These are phyloP conservation scores for Phytophthora uliginosa DNA, from an alignment of 352 stramenopile genomes.

Conservation along the genomic window DNA sequence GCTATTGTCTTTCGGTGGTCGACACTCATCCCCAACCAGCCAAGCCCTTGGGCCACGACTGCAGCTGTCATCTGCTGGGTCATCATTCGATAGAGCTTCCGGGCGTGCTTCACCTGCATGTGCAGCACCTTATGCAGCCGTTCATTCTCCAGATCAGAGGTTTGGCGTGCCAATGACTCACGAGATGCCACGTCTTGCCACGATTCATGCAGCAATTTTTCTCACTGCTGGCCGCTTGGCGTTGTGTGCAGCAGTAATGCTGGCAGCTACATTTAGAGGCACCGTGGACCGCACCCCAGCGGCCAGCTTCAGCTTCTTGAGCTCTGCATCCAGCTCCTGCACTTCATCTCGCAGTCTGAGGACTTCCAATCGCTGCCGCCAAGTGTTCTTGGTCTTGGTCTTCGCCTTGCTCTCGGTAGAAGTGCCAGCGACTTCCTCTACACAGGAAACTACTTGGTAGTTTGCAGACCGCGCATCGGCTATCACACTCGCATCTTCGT, in stretches of 20 bases:
- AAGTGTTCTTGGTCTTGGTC: conserved; percentile 32
- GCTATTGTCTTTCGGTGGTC: conserved; percentile 24
- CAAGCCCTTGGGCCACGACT: conserved; percentile 12
- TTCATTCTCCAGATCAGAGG: conserved; percentile 18
- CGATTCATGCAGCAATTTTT: conserved; percentile 15
- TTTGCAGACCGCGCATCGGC: neutral
- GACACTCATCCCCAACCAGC: conserved; percentile 5
- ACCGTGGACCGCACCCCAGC: conserved; percentile 26
- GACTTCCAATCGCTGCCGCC: conserved; percentile 26
- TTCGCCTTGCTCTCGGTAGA: neutral
- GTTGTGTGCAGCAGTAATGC: neutral
- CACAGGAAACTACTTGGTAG: neutral
- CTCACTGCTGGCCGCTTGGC: neutral
- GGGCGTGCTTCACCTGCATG: conserved; percentile 25
- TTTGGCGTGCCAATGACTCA: conserved; percentile 22
- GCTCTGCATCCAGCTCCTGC: conserved; percentile 21
- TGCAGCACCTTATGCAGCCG: conserved; percentile 21
- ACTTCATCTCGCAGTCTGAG: conserved; percentile 21
- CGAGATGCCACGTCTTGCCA: conserved; percentile 28
- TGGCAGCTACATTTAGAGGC: neutral
- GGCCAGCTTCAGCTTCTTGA: conserved; percentile 31
- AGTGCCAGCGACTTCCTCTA: neutral
- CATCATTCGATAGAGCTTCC: conserved; percentile 29
- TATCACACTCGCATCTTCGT: neutral
- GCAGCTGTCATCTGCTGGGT: conserved; percentile 19